Conservation (phyloP, 179 eudicot genomes). For the Beta macrorhiza region DNA sequence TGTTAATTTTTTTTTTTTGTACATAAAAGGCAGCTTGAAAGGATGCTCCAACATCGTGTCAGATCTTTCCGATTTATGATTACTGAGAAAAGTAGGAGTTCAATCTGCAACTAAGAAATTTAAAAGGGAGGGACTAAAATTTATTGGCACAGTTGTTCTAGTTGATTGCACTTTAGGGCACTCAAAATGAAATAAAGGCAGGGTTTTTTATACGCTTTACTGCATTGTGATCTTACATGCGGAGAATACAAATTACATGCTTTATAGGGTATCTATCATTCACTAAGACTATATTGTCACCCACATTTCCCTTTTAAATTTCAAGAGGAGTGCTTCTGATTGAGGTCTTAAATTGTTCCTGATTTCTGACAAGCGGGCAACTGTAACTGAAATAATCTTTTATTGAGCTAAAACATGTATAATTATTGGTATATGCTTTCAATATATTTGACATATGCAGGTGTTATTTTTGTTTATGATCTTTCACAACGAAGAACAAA, state of each 20-base stretch:
- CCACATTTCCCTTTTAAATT: background rate
- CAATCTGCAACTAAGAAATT: background rate
- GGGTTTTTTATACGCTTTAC: background rate
- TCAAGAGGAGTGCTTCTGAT: background rate
- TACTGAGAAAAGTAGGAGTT: too few species aligned
- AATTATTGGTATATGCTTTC: background rate
- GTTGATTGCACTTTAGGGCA: background rate
- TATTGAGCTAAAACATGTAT: background rate
- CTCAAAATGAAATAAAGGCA: background rate
- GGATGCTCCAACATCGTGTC: too few species aligned
- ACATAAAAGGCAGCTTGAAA: too few species aligned
- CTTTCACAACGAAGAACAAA: conserved; percentile 89
- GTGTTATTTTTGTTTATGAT: conserved; percentile 92
- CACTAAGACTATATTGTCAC: too few species aligned
- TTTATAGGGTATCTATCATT: background rate
- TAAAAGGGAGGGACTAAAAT: background rate
- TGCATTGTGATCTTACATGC: background rate
- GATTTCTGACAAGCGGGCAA: background rate
- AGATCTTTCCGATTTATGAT: too few species aligned
- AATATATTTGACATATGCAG: conserved; percentile 36
- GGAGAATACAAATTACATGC: too few species aligned
- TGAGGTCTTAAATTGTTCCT: background rate
- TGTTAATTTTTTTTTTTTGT: too few species aligned
- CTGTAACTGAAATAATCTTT: background rate
- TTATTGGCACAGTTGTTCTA: too few species aligned